These are phyloP conservation scores for Rosa lucieae DNA, from an alignment of 306 rosid genomes.

Conservation along the genomic window DNA sequence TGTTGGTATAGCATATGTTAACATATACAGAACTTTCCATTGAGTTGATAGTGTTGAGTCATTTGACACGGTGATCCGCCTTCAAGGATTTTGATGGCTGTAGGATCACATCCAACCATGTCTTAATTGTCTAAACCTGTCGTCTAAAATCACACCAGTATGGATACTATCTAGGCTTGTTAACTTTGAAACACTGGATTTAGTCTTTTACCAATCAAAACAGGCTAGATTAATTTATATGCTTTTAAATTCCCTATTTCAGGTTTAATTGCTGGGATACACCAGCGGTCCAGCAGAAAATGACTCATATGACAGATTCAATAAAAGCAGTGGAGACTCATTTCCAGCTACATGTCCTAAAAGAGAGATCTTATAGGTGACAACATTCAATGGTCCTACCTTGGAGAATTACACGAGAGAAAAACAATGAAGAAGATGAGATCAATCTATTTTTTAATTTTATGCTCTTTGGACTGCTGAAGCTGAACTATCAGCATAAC, in stretches of 20 bases:
- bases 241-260: background rate
- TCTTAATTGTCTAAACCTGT: background rate
- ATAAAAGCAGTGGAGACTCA: slow-evolving; percentile 1
- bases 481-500: background rate
- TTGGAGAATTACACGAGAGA: background rate
- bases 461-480: slow-evolving; percentile 4
- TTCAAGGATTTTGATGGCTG: background rate
- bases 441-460: background rate
- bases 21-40: background rate
- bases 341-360: slow-evolving; percentile 8
- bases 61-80: too few species aligned
- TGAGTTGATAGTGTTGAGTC: background rate
- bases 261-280: background rate
- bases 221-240: background rate
- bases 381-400: slow-evolving; percentile 11
- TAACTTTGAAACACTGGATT: background rate
- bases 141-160: background rate
- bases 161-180: background rate
- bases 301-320: slow-evolving; percentile 6
- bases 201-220: background rate
- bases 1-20: background rate
- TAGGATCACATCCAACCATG: background rate
- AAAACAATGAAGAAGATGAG: background rate
- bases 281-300: background rate
- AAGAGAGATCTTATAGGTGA: background rate